A percentile compares a stretch with the other conserved stretches of the same genome.
phyloP scores from a whole-genome alignment of 768 basidiomycete genomes.

The Trametopsis cervina region DNA sequence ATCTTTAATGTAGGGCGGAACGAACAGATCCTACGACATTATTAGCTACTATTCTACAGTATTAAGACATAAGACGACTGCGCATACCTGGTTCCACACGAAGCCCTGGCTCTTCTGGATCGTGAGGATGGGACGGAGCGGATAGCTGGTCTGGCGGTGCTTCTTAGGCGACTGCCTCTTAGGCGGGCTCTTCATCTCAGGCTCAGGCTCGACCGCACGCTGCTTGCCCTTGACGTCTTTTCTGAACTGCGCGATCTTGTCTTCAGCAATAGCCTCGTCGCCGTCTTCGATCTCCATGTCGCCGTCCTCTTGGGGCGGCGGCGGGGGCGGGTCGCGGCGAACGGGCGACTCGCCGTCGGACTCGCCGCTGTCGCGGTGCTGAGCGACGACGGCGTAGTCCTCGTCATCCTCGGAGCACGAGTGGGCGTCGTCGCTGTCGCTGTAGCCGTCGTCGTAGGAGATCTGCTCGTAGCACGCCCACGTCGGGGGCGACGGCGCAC shows the following conservation, averaged over 20 bases:
- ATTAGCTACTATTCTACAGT: too few species aligned
- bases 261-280: constrained; percentile 29
- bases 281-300: constrained; percentile 48
- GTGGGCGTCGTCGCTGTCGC: constrained; percentile 43
- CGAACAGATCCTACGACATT: constrained; percentile 62
- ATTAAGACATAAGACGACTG: neutral
- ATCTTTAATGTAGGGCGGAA: constrained; percentile 86
- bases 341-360: constrained; percentile 19
- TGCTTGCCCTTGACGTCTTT: constrained; percentile 78
- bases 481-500: constrained; percentile 77
- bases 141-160: constrained; percentile 47
- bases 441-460: constrained; percentile 57
- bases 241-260: constrained; percentile 34
- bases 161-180: constrained; percentile 47
- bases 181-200: constrained; percentile 40
- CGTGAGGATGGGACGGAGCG: constrained; percentile 76
- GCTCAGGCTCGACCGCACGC: constrained; percentile 64
- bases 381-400: constrained; percentile 36
- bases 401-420: constrained; percentile 75
- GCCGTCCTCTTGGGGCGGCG: constrained; percentile 25
- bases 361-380: constrained; percentile 17
- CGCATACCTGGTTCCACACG: constrained; percentile 81
- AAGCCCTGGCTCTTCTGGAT: constrained; percentile 86
- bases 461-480: constrained; percentile 93
- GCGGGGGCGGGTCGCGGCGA: constrained; percentile 22